Percentiles rank a stretch among this genome's conserved stretches.
phyloP scores from a whole-genome alignment of 331 rosid genomes.

The Malus hybrid region DNA sequence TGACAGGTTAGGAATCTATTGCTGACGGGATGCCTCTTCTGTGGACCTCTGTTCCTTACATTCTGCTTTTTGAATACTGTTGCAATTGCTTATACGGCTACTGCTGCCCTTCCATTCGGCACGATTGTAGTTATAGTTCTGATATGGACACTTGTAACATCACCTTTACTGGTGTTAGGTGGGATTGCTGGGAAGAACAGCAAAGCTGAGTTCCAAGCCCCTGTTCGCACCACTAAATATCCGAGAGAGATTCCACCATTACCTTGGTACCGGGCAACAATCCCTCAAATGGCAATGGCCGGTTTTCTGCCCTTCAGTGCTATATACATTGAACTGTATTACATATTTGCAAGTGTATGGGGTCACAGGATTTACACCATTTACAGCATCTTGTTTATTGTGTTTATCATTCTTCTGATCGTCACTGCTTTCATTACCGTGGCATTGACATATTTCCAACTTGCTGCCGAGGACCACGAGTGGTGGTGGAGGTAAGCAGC shows the following conservation, averaged over 20 bases:
- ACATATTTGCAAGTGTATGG: constrained; percentile 92
- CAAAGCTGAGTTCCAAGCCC: constrained; percentile 90
- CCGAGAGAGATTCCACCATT: constrained; percentile 90
- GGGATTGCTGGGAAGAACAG: constrained; percentile 96
- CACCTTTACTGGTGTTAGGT: constrained; percentile 86
- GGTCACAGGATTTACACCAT: constrained; percentile 94
- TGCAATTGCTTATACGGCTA: constrained; percentile 76
- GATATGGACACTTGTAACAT: constrained; percentile 85
- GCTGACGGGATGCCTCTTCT: constrained; percentile 84
- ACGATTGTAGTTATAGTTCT: constrained; percentile 87
- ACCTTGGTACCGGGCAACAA: constrained; percentile 81
- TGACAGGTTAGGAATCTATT: constrained; percentile 79
- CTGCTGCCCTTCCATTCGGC: constrained; percentile 95
- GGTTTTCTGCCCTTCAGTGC: constrained; percentile 95
- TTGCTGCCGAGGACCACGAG: constrained; percentile 65
- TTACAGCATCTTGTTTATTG: constrained; percentile 71
- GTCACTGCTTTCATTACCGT: constrained; percentile 88
- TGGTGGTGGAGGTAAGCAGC: constrained; percentile 98
- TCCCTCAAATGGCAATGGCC: constrained; percentile 97
- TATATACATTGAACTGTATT: constrained; percentile 79
- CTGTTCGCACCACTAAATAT: constrained; percentile 70
- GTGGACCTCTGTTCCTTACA: constrained; percentile 55
- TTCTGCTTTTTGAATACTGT: constrained; percentile 82
- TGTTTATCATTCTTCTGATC: constrained; percentile 56
- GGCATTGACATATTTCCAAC: constrained; percentile 84